Base-by-base conservation (phyloP, 306 rosid genomes). In the Corylus heterophylla region DNA sequence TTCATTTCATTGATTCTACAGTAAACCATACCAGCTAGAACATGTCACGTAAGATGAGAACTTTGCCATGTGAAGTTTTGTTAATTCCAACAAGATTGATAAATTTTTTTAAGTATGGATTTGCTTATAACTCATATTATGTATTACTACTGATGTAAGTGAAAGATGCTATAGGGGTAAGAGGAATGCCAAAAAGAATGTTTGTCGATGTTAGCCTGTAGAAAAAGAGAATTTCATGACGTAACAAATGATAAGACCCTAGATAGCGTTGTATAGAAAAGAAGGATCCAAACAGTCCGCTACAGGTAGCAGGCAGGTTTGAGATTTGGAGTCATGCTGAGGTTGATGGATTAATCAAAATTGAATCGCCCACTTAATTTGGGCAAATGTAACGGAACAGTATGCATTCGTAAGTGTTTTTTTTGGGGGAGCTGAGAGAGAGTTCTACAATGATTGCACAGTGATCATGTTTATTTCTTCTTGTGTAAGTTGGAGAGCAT, bases 391-490 rank as follows among this genome's bases (percentile, higher is more conserved):
- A 39, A 35, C 4, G 4, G 39, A 35, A 35, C 39, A 35, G 39
- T 35, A 35, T 35, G 39, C 39, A 35, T 35, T 2, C 4, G 39
- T 35, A 35, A 35, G 39, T 35, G 2, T 35, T 35, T 35, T 35
- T 35, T 35, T 35, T 35, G 39, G 39, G 39, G 39, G 39, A 3
- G 4, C 25, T 22, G 39, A 35, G 39, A 35, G 39, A 35, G 39
- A 35, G 25, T 18, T 27, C 29, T 11, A 9, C 18, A 50, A 39
- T 37, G 71, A 18, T 67, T n/a, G 31, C 72, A n/a, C 13, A 55
- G 10, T 54, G 45, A 27, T 78, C 75, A 69, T 62, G 62, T 70
- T 78, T 78, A 45, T 69, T 42, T 78, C 45, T 55, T 31, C 12
- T 55, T 11, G 37, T 39, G 16, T 13, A 68, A 4, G 16, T 18